phyloP scores from a whole-genome alignment of 1,284 basidiomycete genomes.

The Marasmius tenuissimus region DNA sequence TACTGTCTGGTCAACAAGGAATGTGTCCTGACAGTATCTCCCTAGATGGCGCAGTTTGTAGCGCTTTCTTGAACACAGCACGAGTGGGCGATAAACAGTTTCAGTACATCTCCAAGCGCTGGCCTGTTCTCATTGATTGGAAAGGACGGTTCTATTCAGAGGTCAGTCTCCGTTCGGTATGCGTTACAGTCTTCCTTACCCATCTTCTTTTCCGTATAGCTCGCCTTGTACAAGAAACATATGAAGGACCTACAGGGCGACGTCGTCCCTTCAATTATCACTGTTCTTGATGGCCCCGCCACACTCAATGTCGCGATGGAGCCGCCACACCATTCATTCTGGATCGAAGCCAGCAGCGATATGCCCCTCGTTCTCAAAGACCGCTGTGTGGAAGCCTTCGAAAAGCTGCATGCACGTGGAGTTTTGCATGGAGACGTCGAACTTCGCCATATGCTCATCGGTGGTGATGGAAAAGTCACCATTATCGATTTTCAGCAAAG shows the following conservation, averaged over 20 bases:
- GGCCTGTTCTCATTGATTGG: constrained; percentile 36
- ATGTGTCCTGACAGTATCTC: neutral
- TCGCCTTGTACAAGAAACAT: constrained; percentile 42
- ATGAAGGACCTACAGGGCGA: constrained; percentile 53
- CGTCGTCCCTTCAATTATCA: constrained; percentile 53
- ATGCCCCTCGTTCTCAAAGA: constrained; percentile 54
- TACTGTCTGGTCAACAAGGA: constrained; percentile 1
- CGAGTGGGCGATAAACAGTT: constrained; percentile 31
- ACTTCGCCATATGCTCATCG: constrained; percentile 57
- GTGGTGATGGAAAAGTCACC: constrained; percentile 52
- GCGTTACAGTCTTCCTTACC: constrained; percentile 17
- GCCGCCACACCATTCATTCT: constrained; percentile 51
- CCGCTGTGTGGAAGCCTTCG: constrained; percentile 46
- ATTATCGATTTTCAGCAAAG: constrained; percentile 58
- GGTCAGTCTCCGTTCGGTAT: constrained; percentile 19
- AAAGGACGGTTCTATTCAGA: constrained; percentile 42
- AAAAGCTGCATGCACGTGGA: constrained; percentile 47
- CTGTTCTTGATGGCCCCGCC: constrained; percentile 40
- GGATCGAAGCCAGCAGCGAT: constrained; percentile 52
- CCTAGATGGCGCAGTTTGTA: constrained; percentile 40
- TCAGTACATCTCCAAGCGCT: constrained; percentile 47
- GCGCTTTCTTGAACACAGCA: constrained; percentile 39
- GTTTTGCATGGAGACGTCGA: constrained; percentile 52
- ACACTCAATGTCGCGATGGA: constrained; percentile 50
- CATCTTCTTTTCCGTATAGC: constrained; percentile 24